Evolutionary conservation across 257 asterid species (phyloP), one percentile per base, ranked within the genome.

Genomic region (Solanum chiquidenum): DNA sequence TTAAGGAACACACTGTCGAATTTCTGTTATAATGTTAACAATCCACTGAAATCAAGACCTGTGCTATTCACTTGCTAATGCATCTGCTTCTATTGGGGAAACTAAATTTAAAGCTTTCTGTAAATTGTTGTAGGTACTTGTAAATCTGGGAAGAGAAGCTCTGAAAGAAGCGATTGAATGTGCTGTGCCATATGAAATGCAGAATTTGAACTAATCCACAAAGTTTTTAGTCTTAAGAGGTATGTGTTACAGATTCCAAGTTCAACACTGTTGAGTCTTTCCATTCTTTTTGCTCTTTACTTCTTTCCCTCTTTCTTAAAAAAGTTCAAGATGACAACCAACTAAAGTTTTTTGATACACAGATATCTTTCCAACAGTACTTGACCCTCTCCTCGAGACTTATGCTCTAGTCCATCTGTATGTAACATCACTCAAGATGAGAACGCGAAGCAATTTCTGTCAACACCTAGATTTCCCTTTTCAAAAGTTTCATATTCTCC

Each of bases 121-220:
- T 77, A 79, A 77, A 13, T 42, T 25, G 94, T 92, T 89, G 90
- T 92, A 6, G 86, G 85, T 80, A 49, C 85, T 80, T 46, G 85
- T 46, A 86, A 90, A 88, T 87, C 86, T 94, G 75, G 98, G 96
- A 40, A 88, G 88, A 49, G 91, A 91, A 86, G 93, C 93, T 87
- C 86, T 94, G 69, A 91, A 94, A 91, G 93, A 90, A 68, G 90
- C 90, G 69, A 90, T 92, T 73, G 88, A 89, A 66, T 86, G 87
- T 27, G 94, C 94, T 2, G 91, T 92, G 87, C 66, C 84, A 21
- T 94, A 90, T 90, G 84, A 87, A 75, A 89, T 82, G 86, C 90
- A 83, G 60, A 77, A 64, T 83, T 66, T 62, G 5, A 88, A 74
- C 76, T 90, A 79, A 88, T 29, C 68, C 42, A 7, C 40, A 2